These are phyloP conservation scores for Populus pruinosa DNA, from an alignment of 345 rosid species.

Conservation along the genomic window DNA sequence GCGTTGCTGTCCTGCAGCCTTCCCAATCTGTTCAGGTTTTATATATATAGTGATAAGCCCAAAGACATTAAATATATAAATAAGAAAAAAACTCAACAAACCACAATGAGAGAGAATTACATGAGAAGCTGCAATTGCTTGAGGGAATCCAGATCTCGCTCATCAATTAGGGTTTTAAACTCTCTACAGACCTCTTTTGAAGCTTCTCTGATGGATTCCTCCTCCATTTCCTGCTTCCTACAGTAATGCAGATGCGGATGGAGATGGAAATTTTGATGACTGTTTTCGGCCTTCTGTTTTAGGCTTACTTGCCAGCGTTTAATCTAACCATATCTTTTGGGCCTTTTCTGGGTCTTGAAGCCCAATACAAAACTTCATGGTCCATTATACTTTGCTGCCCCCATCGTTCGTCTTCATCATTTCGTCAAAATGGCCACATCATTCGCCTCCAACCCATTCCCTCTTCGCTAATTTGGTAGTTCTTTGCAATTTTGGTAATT, in stretches of 20 bases:
- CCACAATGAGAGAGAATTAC: constrained; percentile 34
- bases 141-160: constrained; percentile 54
- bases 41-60: background rate
- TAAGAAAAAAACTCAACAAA: background rate
- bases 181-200: constrained; percentile 62
- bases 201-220: constrained; percentile 43
- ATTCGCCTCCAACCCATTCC: no score
- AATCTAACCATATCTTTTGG: no score
- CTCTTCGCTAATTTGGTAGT: accelerated
- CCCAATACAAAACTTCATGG: no score
- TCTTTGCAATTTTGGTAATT: no score
- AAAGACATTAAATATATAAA: background rate
- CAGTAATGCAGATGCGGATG: no score
- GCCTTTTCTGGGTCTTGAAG: no score
- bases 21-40: constrained; percentile 57
- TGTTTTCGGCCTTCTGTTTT: no score
- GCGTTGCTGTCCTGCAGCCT: constrained; percentile 96
- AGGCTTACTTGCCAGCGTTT: no score
- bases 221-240: constrained; percentile 12
- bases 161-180: constrained; percentile 66
- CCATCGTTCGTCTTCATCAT: no score
- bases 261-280: no score
- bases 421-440: no score
- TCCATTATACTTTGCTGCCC: no score
- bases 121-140: constrained; percentile 73